Conservation (phyloP, 495 filamentous ascomycete genomes). For the Xylaria palmicola region DNA sequence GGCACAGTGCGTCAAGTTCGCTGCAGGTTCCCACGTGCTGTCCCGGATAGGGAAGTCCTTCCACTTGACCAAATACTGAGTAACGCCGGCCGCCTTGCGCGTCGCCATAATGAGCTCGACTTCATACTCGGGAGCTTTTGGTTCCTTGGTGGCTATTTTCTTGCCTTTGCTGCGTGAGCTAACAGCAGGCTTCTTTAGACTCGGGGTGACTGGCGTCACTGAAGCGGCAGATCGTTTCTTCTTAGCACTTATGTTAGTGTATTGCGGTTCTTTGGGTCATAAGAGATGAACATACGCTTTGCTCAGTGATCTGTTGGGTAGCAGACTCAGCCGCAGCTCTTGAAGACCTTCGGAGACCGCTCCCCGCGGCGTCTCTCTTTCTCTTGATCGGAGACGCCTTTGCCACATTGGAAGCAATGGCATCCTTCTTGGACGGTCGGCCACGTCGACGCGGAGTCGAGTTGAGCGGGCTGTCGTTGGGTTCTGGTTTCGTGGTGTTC, state of each 20-base stretch:
- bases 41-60: conserved; percentile 30
- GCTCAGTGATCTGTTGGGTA: neutral
- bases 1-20: conserved; percentile 10
- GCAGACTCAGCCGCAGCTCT: conserved; percentile 1
- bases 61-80: conserved; percentile 45
- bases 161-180: conserved; percentile 12
- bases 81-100: conserved; percentile 27
- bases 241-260: neutral
- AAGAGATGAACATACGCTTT: neutral
- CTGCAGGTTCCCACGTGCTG: conserved; percentile 44
- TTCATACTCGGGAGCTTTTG: conserved; percentile 35
- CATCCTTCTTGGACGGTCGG: conserved; percentile 1
- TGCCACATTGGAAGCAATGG: too few relatives aligned
- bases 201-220: neutral
- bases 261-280: neutral
- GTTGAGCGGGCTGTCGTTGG: neutral
- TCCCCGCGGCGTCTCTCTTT: neutral
- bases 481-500: neutral
- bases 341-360: neutral
- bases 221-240: neutral
- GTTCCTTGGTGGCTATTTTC: neutral
- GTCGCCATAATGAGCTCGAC: conserved; percentile 39
- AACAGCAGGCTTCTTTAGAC: neutral
- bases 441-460: neutral
- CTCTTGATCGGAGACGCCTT: neutral